Conservation (phyloP, 805 yeast genomes). For the Metschnikowia bowlesiae region DNA sequence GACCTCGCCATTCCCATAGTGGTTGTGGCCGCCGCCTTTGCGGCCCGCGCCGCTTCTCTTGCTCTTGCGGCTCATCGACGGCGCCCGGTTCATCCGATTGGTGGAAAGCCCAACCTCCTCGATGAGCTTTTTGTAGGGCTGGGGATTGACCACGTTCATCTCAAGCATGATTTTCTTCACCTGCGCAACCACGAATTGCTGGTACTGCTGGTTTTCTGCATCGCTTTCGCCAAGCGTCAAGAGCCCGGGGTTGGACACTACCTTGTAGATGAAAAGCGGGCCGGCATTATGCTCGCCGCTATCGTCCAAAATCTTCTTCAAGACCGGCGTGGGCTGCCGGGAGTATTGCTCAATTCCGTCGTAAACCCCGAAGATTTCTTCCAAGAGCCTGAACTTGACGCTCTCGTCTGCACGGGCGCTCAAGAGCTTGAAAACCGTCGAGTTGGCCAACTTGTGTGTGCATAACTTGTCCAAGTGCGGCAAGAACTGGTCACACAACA, state of each 20-base stretch:
- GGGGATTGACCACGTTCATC: constrained; percentile 50
- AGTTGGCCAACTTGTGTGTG: constrained; percentile 78
- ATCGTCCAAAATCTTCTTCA: constrained; percentile 63
- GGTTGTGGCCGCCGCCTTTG: not conserved
- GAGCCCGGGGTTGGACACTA: constrained; percentile 64
- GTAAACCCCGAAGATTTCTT: constrained; percentile 57
- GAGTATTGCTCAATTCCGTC: constrained; percentile 18
- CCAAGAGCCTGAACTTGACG: constrained; percentile 60
- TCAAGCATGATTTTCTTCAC: constrained; percentile 62
- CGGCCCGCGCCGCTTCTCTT: constrained; percentile 13
- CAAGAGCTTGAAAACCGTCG: constrained; percentile 74
- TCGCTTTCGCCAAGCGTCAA: constrained; percentile 27
- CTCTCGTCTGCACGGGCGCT: constrained; percentile 60
- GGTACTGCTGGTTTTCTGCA: constrained; percentile 28
- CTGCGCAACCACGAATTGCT: constrained; percentile 54
- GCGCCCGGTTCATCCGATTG: constrained; percentile 27
- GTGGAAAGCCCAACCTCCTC: constrained; percentile 81
- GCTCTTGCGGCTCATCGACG: constrained; percentile 23
- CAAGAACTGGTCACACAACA: constrained; percentile 58
- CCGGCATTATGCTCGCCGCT: constrained; percentile 50
- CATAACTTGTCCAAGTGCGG: constrained; percentile 62
- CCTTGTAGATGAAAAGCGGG: constrained; percentile 65
- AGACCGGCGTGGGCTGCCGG: constrained; percentile 21
- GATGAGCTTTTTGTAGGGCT: constrained; percentile 78
- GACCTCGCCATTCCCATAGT: not conserved